Evolutionary conservation across 2,329 filamentous ascomycete species (phyloP), one percentile per base, ranked within the genome.

Genomic region (Colletotrichum salicis): DNA sequence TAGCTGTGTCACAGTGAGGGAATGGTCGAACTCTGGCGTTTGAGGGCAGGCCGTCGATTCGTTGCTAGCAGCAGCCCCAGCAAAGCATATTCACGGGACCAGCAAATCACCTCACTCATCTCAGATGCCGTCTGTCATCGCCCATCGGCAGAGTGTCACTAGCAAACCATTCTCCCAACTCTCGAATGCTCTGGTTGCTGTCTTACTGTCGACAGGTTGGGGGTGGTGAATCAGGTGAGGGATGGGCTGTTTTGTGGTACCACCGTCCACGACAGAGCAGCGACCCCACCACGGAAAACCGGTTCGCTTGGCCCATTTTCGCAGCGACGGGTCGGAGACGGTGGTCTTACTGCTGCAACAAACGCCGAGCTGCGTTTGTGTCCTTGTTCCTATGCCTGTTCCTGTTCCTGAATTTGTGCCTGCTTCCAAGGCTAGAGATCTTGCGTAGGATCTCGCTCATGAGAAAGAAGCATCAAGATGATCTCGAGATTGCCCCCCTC

Each of bases 171-270:
- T 48, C 19, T 41, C 41, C 19, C 41, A 48, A 22, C 41, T 22
- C 41, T 48, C 19, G 41, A 48, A 48, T 10, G 15, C 41, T 48
- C 41, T 48, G 19, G 41, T 48, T 48, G 41, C 41, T 70, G 55
- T 51, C 35, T 61, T 56, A 22, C 22, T 31, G 10, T 62, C 63
- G 68, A 63, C 41, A 67, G 57, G n/a, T 67, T 29, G 58, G 64
- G 31, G 27, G 11, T 31, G 29, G 29, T 52, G 60, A 37, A 63
- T 63, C 60, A 72, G 70, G 59, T 60, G 65, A 68, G 64, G 61
- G 57, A 62, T 71, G 58, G 59, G 59, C 66, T 64, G 70, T 70
- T 69, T 71, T 69, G 70, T 72, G 65, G 65, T 54, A 31, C 70
- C 70, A 72, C 65, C 54, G 22, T 31, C 37, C 19, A 19, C 33